These are phyloP conservation scores for Aphanoascus verrucosus DNA, from an alignment of 2,329 filamentous ascomycete genomes.

Conservation along the genomic window DNA sequence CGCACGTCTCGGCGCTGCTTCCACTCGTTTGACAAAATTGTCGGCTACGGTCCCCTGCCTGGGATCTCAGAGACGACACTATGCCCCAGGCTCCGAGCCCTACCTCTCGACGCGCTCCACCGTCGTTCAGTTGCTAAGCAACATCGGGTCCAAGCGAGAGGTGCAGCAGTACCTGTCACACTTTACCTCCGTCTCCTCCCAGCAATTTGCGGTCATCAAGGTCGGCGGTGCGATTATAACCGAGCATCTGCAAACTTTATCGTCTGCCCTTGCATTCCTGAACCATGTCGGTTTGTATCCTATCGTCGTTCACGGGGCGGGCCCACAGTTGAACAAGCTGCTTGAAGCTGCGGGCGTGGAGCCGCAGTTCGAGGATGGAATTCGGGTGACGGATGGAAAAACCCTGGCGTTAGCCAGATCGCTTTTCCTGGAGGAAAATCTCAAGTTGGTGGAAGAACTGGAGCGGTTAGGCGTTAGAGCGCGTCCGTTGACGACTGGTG, in stretches of 20 bases:
- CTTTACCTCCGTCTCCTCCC: slow-evolving; percentile 90
- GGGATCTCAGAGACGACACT: slow-evolving; percentile 30
- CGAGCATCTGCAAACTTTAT: slow-evolving; percentile 85
- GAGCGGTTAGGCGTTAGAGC: slow-evolving; percentile 83
- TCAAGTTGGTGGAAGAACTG: slow-evolving; percentile 80
- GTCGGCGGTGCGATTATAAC: slow-evolving; percentile 93
- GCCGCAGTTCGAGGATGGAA: slow-evolving; percentile 92
- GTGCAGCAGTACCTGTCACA: slow-evolving; percentile 96
- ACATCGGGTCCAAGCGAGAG: slow-evolving; percentile 91
- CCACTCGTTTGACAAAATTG: slow-evolving; percentile 4
- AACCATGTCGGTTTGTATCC: slow-evolving; percentile 92
- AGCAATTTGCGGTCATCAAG: slow-evolving; percentile 98
- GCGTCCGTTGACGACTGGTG: slow-evolving; percentile 76
- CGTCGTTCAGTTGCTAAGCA: slow-evolving; percentile 82
- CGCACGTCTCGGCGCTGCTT: slow-evolving; percentile 9
- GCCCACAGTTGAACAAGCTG: slow-evolving; percentile 86
- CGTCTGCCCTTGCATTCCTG: slow-evolving; percentile 77
- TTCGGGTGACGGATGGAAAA: slow-evolving; percentile 89
- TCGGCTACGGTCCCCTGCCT: slow-evolving; percentile 23
- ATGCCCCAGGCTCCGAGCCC: slow-evolving; percentile 38
- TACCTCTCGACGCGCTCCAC: slow-evolving; percentile 62
- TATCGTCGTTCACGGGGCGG: slow-evolving; percentile 88
- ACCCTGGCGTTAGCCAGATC: slow-evolving; percentile 82
- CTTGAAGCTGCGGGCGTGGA: slow-evolving; percentile 84
- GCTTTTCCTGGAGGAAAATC: slow-evolving; percentile 89